phyloP scores from a whole-genome alignment of 805 yeast genomes.

The Blastobotrys peoriensis region DNA sequence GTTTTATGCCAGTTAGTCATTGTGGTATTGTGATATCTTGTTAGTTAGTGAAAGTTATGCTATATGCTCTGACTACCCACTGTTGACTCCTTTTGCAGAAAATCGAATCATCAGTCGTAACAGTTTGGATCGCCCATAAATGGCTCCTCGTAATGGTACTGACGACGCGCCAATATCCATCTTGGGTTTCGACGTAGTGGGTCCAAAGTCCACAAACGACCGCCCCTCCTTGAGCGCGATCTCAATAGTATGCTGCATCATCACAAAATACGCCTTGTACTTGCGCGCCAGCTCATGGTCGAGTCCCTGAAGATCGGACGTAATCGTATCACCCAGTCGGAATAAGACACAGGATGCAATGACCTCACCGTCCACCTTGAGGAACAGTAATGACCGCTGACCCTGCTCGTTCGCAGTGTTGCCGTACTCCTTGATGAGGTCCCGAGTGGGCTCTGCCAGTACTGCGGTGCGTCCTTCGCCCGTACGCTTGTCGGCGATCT shows the following conservation, averaged over 20 bases:
- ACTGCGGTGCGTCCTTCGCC: slow-evolving; percentile 37
- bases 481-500: slow-evolving; percentile 35
- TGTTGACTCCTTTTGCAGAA: slow-evolving; percentile 9
- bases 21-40: too few species aligned
- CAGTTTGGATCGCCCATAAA: slow-evolving; percentile 22
- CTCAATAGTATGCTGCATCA: slow-evolving; percentile 42
- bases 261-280: slow-evolving; percentile 40
- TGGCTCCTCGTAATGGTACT: slow-evolving; percentile 36
- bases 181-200: slow-evolving; percentile 41
- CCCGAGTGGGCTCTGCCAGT: slow-evolving; percentile 31
- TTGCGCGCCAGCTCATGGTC: slow-evolving; percentile 36
- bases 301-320: slow-evolving; percentile 41
- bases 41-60: too few species aligned
- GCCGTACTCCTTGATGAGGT: slow-evolving; percentile 31
- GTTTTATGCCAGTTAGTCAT: too few species aligned
- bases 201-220: slow-evolving; percentile 41
- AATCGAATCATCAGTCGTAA: slow-evolving; percentile 8
- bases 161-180: slow-evolving; percentile 36
- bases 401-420: slow-evolving; percentile 23
- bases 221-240: slow-evolving; percentile 36
- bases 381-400: slow-evolving; percentile 32
- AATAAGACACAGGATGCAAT: slow-evolving; percentile 40
- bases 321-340: slow-evolving; percentile 39
- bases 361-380: slow-evolving; percentile 33
- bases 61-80: not conserved